Conservation (phyloP, 2,329 filamentous ascomycete genomes). For the Colletotrichum sansevieriae region DNA sequence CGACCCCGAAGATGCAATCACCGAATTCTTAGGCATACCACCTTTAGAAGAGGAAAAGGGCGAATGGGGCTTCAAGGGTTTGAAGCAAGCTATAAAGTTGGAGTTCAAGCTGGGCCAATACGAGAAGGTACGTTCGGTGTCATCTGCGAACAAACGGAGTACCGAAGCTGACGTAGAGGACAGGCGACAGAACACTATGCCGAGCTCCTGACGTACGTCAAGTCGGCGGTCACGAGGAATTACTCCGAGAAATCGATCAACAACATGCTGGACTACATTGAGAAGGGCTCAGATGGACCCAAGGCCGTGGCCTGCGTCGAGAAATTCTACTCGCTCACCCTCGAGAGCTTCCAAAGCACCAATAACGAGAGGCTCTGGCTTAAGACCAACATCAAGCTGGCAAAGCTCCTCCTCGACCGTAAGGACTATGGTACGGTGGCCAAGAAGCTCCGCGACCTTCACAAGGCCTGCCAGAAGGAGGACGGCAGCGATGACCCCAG, state of each 20-base stretch:
- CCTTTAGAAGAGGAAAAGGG: slow-evolving; percentile 89
- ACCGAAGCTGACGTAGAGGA: slow-evolving; percentile 19
- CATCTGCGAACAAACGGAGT: background rate
- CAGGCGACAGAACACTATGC: slow-evolving; percentile 93
- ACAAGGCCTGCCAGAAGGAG: slow-evolving; percentile 87
- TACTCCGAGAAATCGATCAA: slow-evolving; percentile 99
- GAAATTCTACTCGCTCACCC: slow-evolving; percentile 92
- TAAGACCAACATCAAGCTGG: slow-evolving; percentile 98
- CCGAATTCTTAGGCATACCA: slow-evolving; percentile 92
- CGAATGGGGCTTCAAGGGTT: slow-evolving; percentile 98
- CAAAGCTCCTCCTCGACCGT: slow-evolving; percentile 89
- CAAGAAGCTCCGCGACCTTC: slow-evolving; percentile 88
- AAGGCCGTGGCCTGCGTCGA: slow-evolving; percentile 86
- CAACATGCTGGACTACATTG: slow-evolving; percentile 98
- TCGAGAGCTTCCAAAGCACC: slow-evolving; percentile 94
- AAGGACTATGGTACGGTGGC: slow-evolving; percentile 86
- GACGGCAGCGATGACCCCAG: slow-evolving; percentile 92
- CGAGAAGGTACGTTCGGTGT: slow-evolving; percentile 70
- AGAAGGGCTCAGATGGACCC: slow-evolving; percentile 82
- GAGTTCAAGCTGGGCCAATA: slow-evolving; percentile 95
- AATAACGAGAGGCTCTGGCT: slow-evolving; percentile 98
- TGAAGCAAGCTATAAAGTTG: slow-evolving; percentile 98
- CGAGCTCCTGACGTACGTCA: slow-evolving; percentile 97
- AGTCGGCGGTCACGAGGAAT: slow-evolving; percentile 95
- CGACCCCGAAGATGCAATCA: slow-evolving; percentile 88